These are phyloP conservation scores for Cyamopsis tetragonoloba DNA, from an alignment of 306 rosid species.

Conservation along the genomic window DNA sequence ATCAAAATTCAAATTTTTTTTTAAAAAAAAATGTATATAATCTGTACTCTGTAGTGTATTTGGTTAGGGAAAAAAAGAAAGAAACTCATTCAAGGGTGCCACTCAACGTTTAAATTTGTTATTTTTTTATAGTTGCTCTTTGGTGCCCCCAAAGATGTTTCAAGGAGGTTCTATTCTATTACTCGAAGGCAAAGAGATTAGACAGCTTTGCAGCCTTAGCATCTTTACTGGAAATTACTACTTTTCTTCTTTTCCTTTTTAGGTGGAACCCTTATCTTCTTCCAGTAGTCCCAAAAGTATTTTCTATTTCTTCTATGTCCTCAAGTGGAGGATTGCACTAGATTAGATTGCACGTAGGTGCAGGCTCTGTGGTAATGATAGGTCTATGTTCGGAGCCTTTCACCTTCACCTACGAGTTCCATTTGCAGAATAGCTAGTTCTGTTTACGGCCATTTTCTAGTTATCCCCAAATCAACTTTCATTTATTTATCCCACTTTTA, in stretches of 20 bases:
- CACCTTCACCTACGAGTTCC: too few species aligned
- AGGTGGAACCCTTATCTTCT: not conserved
- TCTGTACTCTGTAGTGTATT: not conserved
- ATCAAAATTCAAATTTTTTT: not conserved
- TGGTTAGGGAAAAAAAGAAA: not conserved
- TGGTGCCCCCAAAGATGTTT: not conserved
- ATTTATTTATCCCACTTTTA: too few species aligned
- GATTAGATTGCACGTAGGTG: too few species aligned
- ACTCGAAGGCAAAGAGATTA: not conserved
- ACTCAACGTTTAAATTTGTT: not conserved
- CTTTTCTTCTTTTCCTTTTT: not conserved
- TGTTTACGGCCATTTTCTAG: too few species aligned
- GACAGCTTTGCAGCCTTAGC: not conserved
- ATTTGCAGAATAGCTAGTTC: too few species aligned
- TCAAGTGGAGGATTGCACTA: too few species aligned
- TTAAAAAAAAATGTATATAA: not conserved
- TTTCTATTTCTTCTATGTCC: not conserved
- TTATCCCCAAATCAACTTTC: too few species aligned
- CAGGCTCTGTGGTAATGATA: too few species aligned
- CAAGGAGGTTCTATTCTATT: not conserved
- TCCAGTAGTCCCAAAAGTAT: too few species aligned
- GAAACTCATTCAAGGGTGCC: not conserved
- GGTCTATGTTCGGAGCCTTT: too few species aligned
- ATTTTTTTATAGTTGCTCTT: not conserved
- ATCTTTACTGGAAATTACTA: not conserved